These are phyloP conservation scores for Trypanosoma rangeli DNA, from an alignment of 208 protist species.

Conservation along the genomic window DNA sequence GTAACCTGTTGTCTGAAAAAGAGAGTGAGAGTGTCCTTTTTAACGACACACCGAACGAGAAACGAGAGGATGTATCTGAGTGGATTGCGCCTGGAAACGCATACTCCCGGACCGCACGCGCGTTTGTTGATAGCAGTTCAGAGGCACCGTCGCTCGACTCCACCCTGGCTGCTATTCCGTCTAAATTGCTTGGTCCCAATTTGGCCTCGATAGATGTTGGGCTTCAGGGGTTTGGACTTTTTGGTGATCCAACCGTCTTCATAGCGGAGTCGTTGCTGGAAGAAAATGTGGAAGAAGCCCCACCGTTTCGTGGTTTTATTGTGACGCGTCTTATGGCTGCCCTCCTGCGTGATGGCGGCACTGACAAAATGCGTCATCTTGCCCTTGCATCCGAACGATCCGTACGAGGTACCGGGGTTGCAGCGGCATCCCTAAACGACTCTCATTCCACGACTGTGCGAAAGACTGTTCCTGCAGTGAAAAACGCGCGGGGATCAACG, in stretches of 20 bases:
- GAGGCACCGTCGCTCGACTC: not conserved
- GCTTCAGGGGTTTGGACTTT: slow-evolving; percentile 4
- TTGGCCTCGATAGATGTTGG: not conserved
- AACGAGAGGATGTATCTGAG: not conserved
- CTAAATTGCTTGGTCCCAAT: not conserved
- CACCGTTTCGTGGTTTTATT: slow-evolving; percentile 42
- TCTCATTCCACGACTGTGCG: not conserved
- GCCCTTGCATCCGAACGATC: slow-evolving; percentile 11
- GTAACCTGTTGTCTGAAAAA: not conserved
- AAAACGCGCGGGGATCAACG: not conserved
- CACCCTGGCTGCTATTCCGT: not conserved
- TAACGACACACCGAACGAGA: slow-evolving; percentile 1
- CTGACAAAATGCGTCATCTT: slow-evolving; percentile 25
- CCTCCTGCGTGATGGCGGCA: slow-evolving; percentile 35
- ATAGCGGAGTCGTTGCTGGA: slow-evolving; percentile 25
- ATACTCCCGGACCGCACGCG: slow-evolving; percentile 12
- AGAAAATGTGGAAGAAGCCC: slow-evolving; percentile 25
- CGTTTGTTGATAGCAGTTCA: not conserved
- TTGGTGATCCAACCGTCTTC: slow-evolving; percentile 27
- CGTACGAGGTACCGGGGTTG: not conserved
- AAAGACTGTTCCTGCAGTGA: not conserved
- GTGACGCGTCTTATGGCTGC: slow-evolving; percentile 67
- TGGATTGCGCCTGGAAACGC: slow-evolving; percentile 27
- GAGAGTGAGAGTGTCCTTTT: not conserved
- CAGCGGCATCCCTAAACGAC: slow-evolving; percentile 1